Evolutionary conservation across 345 rosid species (phyloP).

Genomic region (Populus euphratica): DNA sequence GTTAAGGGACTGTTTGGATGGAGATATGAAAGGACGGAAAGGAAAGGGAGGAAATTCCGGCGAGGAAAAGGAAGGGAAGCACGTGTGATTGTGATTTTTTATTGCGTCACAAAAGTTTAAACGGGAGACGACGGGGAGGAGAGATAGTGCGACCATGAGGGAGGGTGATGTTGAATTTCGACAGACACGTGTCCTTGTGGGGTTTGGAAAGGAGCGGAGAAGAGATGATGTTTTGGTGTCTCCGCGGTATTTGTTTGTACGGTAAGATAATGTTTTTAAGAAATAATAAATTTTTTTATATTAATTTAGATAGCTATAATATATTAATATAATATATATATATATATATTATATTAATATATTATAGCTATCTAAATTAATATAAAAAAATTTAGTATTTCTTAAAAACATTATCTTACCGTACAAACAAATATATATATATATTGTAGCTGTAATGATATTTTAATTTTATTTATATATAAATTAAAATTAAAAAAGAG

Average conservation of each 20-base stretch:
- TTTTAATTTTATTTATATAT: too few species aligned
- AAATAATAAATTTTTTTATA: too few species aligned
- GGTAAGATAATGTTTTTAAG: too few species aligned
- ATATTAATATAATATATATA: too few species aligned
- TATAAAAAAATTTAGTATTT: too few species aligned
- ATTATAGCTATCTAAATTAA: too few species aligned
- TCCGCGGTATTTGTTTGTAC: not conserved
- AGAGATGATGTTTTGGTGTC: not conserved
- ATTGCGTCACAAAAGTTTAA: not conserved
- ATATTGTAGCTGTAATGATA: too few species aligned
- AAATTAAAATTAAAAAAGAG: too few species aligned
- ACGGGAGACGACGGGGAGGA: not conserved
- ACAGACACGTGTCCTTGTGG: constrained; percentile 12
- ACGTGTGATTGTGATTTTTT: constrained; percentile 26
- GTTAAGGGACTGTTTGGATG: not conserved
- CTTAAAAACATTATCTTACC: too few species aligned
- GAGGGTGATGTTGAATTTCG: not conserved
- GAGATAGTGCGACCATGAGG: not conserved
- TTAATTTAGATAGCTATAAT: too few species aligned
- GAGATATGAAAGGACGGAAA: not conserved
- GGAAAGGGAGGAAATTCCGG: constrained; percentile 25
- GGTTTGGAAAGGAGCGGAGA: not conserved
- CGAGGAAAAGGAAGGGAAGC: constrained; percentile 23
- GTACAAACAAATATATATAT: too few species aligned
- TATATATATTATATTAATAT: too few species aligned